phyloP scores from a whole-genome alignment of 2,329 filamentous ascomycete species.

The Alternaria sp. region DNA sequence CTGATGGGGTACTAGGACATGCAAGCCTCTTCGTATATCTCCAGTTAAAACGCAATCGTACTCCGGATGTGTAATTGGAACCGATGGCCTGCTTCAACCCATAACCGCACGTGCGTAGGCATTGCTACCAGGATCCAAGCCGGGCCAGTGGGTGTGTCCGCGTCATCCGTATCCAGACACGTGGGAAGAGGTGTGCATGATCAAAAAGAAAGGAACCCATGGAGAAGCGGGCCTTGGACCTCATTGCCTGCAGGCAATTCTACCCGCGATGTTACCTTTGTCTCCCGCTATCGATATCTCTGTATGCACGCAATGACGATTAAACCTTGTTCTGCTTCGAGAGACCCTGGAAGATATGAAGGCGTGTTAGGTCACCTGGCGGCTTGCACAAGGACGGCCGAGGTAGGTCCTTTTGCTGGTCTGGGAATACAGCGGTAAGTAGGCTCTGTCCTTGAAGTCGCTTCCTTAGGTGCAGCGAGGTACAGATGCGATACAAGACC shows the following conservation, averaged over 20 bases:
- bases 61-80: not conserved
- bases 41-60: not conserved
- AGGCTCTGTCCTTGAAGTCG: not conserved
- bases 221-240: not conserved
- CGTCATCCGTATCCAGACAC: not conserved
- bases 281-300: not conserved
- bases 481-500: constrained; percentile 11
- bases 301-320: not conserved
- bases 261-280: not conserved
- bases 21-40: not conserved
- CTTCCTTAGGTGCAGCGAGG: constrained; percentile 6
- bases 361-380: not conserved
- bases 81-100: not conserved
- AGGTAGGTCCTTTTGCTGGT: not conserved
- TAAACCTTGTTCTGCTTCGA: not conserved
- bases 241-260: not conserved
- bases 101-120: not conserved
- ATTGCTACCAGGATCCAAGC: not conserved
- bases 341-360: not conserved
- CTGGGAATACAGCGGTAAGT: not conserved
- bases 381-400: not conserved
- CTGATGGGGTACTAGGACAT: not conserved
- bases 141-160: not conserved
- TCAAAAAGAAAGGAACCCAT: not conserved
- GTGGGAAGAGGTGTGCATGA: not conserved